Percentiles rank a stretch among this genome's conserved stretches.
Conservation (phyloP, 139 green algal genomes). For the Zygnema cylindricum region DNA sequence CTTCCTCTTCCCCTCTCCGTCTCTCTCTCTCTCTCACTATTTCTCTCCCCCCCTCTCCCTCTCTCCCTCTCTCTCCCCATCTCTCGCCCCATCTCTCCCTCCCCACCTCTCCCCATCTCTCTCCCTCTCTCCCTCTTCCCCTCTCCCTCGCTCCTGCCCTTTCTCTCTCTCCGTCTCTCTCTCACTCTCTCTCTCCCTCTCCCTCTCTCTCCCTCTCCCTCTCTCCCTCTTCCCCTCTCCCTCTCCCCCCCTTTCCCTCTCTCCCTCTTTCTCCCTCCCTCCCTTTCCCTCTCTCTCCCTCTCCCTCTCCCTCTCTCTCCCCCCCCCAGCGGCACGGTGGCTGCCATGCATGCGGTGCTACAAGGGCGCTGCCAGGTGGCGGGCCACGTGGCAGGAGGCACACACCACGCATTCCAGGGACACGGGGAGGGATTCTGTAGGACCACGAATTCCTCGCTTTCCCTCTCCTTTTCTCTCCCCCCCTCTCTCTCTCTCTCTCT, state of each 20-base stretch:
- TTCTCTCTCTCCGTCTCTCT: constrained; percentile 3
- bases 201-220: not conserved
- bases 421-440: constrained; percentile 76
- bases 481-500: not conserved
- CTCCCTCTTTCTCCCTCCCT: not conserved
- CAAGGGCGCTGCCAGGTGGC: constrained; percentile 53
- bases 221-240: not conserved
- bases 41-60: not conserved
- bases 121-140: not conserved
- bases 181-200: not conserved
- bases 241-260: constrained; percentile 18
- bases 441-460: not conserved
- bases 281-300: not conserved
- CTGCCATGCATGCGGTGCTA: constrained; percentile 64
- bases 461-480: not conserved
- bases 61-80: not conserved
- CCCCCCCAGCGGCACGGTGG: constrained; percentile 64
- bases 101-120: not conserved
- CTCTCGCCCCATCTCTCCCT: not conserved
- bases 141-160: not conserved
- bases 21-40: not conserved
- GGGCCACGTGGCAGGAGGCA: constrained; percentile 72
- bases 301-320: not conserved
- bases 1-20: not conserved
- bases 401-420: constrained; percentile 75